Percentiles rank a stretch among this genome's conserved stretches.
Evolutionary conservation across 495 filamentous ascomycete species (phyloP).

Genomic region (Xylaria sp.): DNA sequence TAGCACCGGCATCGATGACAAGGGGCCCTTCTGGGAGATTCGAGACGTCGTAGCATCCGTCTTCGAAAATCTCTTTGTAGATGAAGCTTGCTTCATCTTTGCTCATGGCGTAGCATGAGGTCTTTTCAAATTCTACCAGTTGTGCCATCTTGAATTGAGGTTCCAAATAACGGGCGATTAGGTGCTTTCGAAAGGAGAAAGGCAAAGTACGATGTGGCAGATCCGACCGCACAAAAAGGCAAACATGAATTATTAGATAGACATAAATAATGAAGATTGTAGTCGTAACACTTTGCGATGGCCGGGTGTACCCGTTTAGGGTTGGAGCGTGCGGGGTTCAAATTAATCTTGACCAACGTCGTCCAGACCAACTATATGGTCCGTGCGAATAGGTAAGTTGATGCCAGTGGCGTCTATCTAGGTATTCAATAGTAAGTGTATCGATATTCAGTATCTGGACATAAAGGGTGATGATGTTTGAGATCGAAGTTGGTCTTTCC

Average conservation of each 20-base stretch:
- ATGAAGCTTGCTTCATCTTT: conserved; percentile 31
- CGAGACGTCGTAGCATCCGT: conserved; percentile 28
- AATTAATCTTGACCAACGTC: neutral
- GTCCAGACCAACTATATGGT: neutral
- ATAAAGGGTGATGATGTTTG: neutral
- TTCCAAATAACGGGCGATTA: neutral
- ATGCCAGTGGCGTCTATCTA: neutral
- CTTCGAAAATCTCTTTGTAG: conserved; percentile 36
- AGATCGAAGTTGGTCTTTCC: neutral
- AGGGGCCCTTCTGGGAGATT: conserved; percentile 30
- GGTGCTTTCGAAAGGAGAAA: neutral
- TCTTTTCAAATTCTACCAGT: conserved; percentile 12
- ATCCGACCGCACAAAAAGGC: neutral
- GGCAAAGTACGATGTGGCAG: neutral
- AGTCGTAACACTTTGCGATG: neutral
- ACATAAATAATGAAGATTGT: neutral
- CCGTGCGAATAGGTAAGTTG: neutral
- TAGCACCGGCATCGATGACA: conserved; percentile 39
- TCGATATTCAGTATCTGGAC: neutral
- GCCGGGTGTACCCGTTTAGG: neutral
- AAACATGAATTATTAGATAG: neutral
- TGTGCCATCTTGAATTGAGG: conserved; percentile 4
- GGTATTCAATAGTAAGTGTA: neutral
- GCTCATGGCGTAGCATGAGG: conserved; percentile 16
- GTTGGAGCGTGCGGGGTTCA: neutral